These are phyloP conservation scores for Sugiyamaella floridensis DNA, from an alignment of 805 yeast species.

Conservation along the genomic window DNA sequence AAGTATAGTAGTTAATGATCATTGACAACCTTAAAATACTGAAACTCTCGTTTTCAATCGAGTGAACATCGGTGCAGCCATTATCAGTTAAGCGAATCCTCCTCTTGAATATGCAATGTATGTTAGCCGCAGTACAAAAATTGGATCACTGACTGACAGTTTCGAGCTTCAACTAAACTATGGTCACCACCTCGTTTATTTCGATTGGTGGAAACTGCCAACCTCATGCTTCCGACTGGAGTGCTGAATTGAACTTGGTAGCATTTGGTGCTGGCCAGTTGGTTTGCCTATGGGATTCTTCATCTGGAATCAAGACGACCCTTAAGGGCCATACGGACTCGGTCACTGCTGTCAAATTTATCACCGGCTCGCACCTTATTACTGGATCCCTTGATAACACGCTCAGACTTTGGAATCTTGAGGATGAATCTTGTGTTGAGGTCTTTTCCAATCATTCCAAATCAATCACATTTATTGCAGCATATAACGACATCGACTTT, in stretches of 20 bases:
- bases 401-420: conserved; percentile 51
- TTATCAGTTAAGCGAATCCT: too few species aligned
- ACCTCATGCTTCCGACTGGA: conserved; percentile 22
- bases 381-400: conserved; percentile 64
- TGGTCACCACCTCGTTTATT: conserved; percentile 1
- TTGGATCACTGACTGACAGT: not conserved
- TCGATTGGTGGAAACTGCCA: conserved; percentile 23
- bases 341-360: conserved; percentile 61
- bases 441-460: conserved; percentile 38
- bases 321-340: conserved; percentile 33
- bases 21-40: too few species aligned
- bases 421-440: conserved; percentile 18
- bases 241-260: conserved; percentile 5
- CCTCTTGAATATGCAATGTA: too few species aligned
- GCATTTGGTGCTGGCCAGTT: conserved; percentile 22
- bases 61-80: too few species aligned
- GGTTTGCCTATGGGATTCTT: conserved; percentile 22
- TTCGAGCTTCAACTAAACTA: not conserved
- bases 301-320: conserved; percentile 4
- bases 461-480: conserved; percentile 52
- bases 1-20: too few species aligned
- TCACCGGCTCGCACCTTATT: conserved; percentile 43
- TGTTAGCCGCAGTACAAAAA: not conserved
- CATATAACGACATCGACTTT: conserved; percentile 22
- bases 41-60: too few species aligned